Conservation (phyloP, 176 grass and related monocot genomes). For the Paspalum vaginatum region DNA sequence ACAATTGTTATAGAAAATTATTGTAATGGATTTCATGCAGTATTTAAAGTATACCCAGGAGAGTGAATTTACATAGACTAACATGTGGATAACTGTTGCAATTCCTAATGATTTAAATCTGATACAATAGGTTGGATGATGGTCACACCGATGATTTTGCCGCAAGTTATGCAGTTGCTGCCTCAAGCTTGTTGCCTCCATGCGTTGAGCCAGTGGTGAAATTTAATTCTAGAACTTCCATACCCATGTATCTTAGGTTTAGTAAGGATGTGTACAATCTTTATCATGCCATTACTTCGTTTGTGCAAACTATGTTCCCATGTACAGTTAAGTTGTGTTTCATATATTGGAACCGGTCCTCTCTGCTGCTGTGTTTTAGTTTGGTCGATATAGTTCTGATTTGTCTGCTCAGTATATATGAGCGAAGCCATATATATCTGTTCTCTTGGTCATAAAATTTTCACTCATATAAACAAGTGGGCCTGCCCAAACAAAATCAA, state of each 20-base stretch:
- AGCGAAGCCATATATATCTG: too few species aligned
- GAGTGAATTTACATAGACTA: background rate
- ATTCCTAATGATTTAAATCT: slow-evolving; percentile 5
- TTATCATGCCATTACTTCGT: background rate
- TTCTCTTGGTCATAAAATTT: too few species aligned
- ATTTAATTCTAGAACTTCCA: background rate
- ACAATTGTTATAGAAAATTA: slow-evolving; percentile 5
- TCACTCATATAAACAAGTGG: too few species aligned
- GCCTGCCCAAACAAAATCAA: too few species aligned
- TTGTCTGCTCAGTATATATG: background rate
- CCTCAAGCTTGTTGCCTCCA: slow-evolving; percentile 51
- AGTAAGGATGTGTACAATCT: background rate
- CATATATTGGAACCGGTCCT: background rate
- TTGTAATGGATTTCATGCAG: background rate
- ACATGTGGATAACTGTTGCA: background rate
- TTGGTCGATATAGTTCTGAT: background rate
- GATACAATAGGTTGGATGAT: slow-evolving; percentile 41
- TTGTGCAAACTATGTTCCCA: too few species aligned
- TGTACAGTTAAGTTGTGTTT: background rate
- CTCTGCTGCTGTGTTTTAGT: background rate
- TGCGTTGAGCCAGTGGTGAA: slow-evolving; percentile 32
- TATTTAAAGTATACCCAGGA: background rate
- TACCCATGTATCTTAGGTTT: background rate
- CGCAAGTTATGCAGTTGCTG: slow-evolving; percentile 65
- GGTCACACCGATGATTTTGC: slow-evolving; percentile 33